A percentile compares a stretch with the other conserved stretches of the same genome.
phyloP scores from a whole-genome alignment of 139 green algal genomes.

The Chlorella sp. region DNA sequence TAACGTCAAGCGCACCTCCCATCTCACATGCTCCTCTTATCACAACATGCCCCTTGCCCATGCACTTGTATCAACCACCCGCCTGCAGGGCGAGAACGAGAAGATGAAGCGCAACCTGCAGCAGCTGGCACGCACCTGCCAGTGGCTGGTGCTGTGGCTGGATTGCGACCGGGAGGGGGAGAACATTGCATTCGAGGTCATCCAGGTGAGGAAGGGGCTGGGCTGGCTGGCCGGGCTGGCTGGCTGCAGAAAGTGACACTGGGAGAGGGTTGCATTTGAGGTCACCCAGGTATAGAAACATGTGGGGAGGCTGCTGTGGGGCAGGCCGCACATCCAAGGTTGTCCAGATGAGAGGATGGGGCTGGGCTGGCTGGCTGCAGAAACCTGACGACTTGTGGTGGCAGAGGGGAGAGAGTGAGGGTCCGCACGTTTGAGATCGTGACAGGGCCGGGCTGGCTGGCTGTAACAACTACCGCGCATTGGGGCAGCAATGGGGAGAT shows the following conservation, averaged over 20 bases:
- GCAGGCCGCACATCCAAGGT: not conserved
- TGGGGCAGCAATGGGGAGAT: too few relatives aligned
- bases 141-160: constrained; percentile 96
- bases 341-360: not conserved
- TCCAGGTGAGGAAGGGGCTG: constrained; percentile 65
- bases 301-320: not conserved
- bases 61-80: not conserved
- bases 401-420: too few relatives aligned
- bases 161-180: constrained; percentile 99
- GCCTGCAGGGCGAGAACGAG: constrained; percentile 65
- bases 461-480: too few relatives aligned
- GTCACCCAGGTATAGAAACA: not conserved
- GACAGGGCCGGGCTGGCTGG: too few relatives aligned
- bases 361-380: too few relatives aligned
- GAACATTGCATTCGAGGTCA: constrained; percentile 98
- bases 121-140: constrained; percentile 64
- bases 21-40: too few relatives aligned
- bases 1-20: too few relatives aligned
- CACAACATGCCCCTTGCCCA: not conserved
- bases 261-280: not conserved
- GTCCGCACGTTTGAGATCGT: too few relatives aligned
- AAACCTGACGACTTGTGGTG: too few relatives aligned
- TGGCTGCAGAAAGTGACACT: not conserved
- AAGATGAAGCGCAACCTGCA: constrained; percentile 80
- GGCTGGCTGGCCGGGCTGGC: not conserved